These are phyloP conservation scores for Paspalum vaginatum DNA, from an alignment of 176 grass and related monocot species.

Conservation along the genomic window DNA sequence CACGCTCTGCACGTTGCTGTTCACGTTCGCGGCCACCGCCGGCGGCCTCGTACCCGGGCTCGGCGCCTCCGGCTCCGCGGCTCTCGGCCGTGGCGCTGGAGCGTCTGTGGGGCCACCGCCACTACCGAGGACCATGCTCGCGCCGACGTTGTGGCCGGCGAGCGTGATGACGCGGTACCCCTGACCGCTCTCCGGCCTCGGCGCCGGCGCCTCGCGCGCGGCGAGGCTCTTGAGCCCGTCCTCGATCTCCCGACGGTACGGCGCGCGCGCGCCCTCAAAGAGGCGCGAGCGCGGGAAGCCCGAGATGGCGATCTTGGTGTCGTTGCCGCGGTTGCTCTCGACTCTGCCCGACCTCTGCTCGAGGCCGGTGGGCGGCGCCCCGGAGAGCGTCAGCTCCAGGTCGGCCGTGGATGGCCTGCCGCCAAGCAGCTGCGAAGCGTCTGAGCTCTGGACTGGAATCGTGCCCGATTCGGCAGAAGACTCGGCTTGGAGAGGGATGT, in stretches of 20 bases:
- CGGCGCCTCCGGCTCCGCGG: neutral
- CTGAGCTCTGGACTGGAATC: constrained; percentile 8
- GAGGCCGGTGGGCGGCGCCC: neutral
- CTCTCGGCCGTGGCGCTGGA: neutral
- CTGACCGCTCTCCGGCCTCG: constrained; percentile 13
- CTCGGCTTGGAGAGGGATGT: constrained; percentile 10
- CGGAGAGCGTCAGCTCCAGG: constrained; percentile 37
- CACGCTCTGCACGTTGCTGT: constrained; percentile 88
- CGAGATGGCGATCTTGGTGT: constrained; percentile 59
- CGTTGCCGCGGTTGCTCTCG: constrained; percentile 22
- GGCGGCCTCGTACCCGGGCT: neutral
- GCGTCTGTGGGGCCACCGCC: neutral
- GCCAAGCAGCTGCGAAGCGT: constrained; percentile 1
- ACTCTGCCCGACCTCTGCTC: neutral
- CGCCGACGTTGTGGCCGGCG: constrained; percentile 76
- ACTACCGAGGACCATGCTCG: constrained; percentile 67
- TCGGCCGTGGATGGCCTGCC: constrained; percentile 15
- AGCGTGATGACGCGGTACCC: constrained; percentile 64
- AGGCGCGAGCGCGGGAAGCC: constrained; percentile 46
- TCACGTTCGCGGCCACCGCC: constrained; percentile 56
- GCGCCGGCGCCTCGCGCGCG: constrained; percentile 6
- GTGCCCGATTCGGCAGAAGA: constrained; percentile 29
- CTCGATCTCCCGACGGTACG: constrained; percentile 59
- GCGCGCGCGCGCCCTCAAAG: constrained; percentile 44
- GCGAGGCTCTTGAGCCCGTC: constrained; percentile 60